Evolutionary conservation across 345 rosid species (phyloP).

Genomic region (Jatropha curcas): DNA sequence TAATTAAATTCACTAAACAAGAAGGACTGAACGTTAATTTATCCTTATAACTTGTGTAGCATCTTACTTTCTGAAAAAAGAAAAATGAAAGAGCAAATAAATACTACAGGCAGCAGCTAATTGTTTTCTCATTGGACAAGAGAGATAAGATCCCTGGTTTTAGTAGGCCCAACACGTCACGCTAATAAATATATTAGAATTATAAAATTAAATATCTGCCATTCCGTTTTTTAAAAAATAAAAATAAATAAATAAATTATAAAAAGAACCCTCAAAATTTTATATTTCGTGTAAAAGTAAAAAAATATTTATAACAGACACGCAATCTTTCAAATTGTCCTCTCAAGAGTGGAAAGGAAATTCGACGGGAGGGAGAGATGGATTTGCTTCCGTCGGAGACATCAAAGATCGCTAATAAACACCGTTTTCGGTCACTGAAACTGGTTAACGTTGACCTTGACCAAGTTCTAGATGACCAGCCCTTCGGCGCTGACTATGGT

Average conservation of each 20-base stretch:
- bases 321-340: neutral
- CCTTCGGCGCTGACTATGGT: constrained; percentile 75
- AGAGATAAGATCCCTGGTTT: neutral
- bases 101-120: too few species aligned
- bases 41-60: too few species aligned
- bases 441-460: constrained; percentile 60
- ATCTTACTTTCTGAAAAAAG: too few species aligned
- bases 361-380: constrained; percentile 39
- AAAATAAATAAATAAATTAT: neutral
- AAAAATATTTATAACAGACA: neutral
- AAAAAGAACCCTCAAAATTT: too few species aligned
- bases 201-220: neutral
- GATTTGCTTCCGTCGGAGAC: constrained; percentile 64
- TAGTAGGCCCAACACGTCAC: neutral
- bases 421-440: constrained; percentile 83
- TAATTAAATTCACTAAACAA: too few species aligned
- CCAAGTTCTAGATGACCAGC: constrained; percentile 51
- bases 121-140: neutral
- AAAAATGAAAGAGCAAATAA: too few species aligned
- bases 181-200: too few species aligned
- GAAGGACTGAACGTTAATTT: too few species aligned
- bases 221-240: neutral
- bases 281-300: neutral
- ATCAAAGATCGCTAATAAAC: constrained; percentile 55
- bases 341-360: too few species aligned